Evolutionary conservation across 371 early-diverging fungal species (phyloP), one percentile per base, ranked within the genome.

Genomic region (Mucor piriformis): DNA sequence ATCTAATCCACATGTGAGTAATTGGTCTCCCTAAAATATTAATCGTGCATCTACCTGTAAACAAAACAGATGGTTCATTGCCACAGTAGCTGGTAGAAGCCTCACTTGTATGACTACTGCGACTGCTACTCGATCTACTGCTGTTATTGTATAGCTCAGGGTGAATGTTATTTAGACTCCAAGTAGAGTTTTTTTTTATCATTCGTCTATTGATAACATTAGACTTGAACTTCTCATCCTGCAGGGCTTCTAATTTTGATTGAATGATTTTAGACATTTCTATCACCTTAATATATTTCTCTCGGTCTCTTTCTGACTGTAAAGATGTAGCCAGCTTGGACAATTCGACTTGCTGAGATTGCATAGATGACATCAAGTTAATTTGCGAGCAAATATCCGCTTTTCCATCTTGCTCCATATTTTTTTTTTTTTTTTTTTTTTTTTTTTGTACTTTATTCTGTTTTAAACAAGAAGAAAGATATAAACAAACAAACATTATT

Each of bases 231-330:
- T 51, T 52, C 35, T 53, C 38, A n/a, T 44, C 47, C 20, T 53
- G 54, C 1, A 68, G n/a, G 34, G 34, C 5, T 1, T 63, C 68
- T 15, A 69, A 24, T 50, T 57, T 63, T 2, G 49, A 24, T 16
- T 64, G 64, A 6, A 64, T 57, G 3, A 53, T 35, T 27, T 57
- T 52, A 8, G 61, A 63, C 54, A 69, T 54, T 20, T 60, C 61
- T 46, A 69, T 64, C 21, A 69, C 57, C 16, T 69, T 63, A 5
- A 24, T 69, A 21, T 69, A 69, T 12, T 43, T 38, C 10, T 57
- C 44, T 23, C 64, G 43, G 12, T 69, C 69, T 48, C 37, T 44
- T 50, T 60, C 69, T 2, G 54, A 61, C 15, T 40, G 25, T 11
- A 69, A 49, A 12, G 48, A 43, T 27, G 40, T 29, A 3, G 57